Evolutionary conservation across 2,329 filamentous ascomycete species (phyloP).

Genomic region (Fusarium subglutinans): DNA sequence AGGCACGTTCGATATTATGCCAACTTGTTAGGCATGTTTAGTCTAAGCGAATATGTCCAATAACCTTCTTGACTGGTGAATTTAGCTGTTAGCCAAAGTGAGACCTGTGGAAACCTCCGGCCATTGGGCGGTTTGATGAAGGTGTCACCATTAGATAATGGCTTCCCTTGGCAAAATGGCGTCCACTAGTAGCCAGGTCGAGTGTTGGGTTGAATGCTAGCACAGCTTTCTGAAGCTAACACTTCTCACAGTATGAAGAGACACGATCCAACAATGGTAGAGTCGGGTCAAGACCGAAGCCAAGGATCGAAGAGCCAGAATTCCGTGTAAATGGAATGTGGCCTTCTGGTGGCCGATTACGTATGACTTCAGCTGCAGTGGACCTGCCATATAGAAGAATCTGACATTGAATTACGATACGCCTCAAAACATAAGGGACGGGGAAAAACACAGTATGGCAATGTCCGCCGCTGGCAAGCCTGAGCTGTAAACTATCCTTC

Average conservation of each 20-base stretch:
- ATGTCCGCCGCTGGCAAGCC: background rate
- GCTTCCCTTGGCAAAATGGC: background rate
- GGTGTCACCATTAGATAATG: conserved; percentile 1
- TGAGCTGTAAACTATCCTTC: background rate
- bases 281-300: background rate
- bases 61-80: background rate
- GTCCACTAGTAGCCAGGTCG: background rate
- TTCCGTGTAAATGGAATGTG: fast-evolving
- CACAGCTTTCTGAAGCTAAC: background rate
- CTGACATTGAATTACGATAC: background rate
- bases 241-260: background rate
- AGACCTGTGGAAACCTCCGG: background rate
- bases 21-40: background rate
- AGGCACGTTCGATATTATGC: fast-evolving
- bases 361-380: background rate
- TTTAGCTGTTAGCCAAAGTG: background rate
- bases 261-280: background rate
- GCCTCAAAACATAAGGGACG: background rate
- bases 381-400: background rate
- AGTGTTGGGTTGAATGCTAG: background rate
- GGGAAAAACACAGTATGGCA: background rate
- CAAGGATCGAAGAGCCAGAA: background rate
- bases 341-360: background rate
- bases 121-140: background rate
- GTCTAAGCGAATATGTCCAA: fast-evolving